These are phyloP conservation scores for Xylaria venustula DNA, from an alignment of 495 filamentous ascomycete species.

Conservation along the genomic window DNA sequence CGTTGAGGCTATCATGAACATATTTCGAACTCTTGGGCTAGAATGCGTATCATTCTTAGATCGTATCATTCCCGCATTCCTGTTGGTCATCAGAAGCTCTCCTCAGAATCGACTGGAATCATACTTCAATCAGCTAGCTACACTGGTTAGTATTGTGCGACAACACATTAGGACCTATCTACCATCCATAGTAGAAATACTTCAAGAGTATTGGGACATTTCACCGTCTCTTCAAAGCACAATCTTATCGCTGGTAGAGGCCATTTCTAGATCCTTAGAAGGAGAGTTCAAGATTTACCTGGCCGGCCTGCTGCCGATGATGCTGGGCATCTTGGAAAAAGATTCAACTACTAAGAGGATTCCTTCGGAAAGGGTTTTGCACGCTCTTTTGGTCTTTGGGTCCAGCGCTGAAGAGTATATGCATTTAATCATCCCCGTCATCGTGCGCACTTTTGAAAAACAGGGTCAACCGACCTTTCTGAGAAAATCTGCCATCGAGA, in stretches of 20 bases:
- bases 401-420: constrained; percentile 96
- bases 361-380: constrained; percentile 85
- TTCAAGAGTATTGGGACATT: constrained; percentile 82
- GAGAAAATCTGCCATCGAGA: constrained; percentile 89
- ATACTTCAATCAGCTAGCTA: constrained; percentile 94
- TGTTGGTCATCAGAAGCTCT: constrained; percentile 78
- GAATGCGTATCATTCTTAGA: constrained; percentile 93
- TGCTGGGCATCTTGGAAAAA: constrained; percentile 90
- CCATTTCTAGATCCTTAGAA: constrained; percentile 87
- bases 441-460: constrained; percentile 88
- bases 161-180: constrained; percentile 93
- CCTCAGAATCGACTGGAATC: constrained; percentile 74
- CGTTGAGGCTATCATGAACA: constrained; percentile 98
- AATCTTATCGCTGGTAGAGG: constrained; percentile 86
- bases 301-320: constrained; percentile 80
- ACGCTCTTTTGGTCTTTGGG: constrained; percentile 95
- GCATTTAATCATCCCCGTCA: constrained; percentile 97
- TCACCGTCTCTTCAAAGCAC: constrained; percentile 78
- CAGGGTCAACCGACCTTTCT: constrained; percentile 71
- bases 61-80: constrained; percentile 90
- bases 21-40: constrained; percentile 91
- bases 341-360: constrained; percentile 69
- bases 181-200: constrained; percentile 74
- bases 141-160: constrained; percentile 89
- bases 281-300: constrained; percentile 97